Base-by-base conservation (phyloP, 108 stramenopile genomes). In the Ochromonas danica region DNA sequence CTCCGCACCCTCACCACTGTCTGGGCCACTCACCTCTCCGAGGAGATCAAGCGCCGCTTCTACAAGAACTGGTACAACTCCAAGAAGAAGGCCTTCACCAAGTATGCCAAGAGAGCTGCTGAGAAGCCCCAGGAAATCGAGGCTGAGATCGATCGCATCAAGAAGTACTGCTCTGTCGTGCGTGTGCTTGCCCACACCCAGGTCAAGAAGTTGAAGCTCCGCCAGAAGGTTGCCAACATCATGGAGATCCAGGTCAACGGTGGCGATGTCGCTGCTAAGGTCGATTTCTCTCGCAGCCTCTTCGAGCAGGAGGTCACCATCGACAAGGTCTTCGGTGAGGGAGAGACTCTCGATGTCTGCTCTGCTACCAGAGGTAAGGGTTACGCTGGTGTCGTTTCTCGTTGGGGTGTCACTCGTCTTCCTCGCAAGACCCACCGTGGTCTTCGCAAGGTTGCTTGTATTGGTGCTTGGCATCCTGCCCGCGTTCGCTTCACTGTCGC, bases 31-130 rank as follows among this genome's bases (percentile, higher is more conserved):
- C 95, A 97, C 85, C 90, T 99, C 84, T 89, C 86, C 79, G 98
- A 99, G 81, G 97, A 97, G 86, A 93, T 96, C 93, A 94, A 94
- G 93, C 96, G 98, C 88, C 92, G 25, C 36, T 91, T 95, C 84
- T 99, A 99, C 97, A 99, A 99, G 96, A 98, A 98, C 93, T 99
- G 98, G 98, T 98, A 95, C 96, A 89, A 90, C 85, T 89, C 90
- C 89, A 99, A 99, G 96, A 91, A 93, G 77, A 99, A 99, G 96
- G 98, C 98, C 75, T 98, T 96, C 93, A 96, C 96, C 91, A 95
- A 96, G 89, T 99, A 99, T 88, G 95, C 96, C 78, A 93, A 94
- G 88, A 99, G 98, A 78, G 35, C 65, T 70, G 92, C 94, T 42
- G 93, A 87, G 51, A 93, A 90, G 35, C 43, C 1, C 17, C 91